These are phyloP conservation scores for Neurospora sp. DNA, from an alignment of 495 filamentous ascomycete species.

Conservation along the genomic window DNA sequence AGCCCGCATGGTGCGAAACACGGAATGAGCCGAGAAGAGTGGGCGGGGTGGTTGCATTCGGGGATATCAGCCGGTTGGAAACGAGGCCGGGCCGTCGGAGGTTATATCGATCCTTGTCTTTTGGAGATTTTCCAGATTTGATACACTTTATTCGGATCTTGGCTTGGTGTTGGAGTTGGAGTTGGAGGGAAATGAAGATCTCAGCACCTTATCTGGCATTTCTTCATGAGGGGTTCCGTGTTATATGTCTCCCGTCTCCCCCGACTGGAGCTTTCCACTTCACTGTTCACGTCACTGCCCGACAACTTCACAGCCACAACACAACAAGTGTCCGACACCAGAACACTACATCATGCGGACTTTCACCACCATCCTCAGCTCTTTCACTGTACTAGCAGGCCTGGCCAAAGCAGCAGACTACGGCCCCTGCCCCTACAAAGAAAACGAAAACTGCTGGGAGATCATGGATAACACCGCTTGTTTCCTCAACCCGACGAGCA, in stretches of 20 bases:
- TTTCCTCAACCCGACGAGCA: conserved; percentile 9
- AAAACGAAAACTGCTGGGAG: conserved; percentile 13
- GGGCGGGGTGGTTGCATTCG: neutral
- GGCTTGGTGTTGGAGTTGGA: neutral
- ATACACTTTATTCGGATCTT: too few species aligned
- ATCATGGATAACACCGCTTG: conserved; percentile 20
- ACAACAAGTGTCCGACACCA: too few species aligned
- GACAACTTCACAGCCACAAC: too few species aligned
- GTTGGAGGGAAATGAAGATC: neutral
- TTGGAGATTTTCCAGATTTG: neutral
- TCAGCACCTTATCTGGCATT: neutral
- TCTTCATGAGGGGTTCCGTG: too few species aligned
- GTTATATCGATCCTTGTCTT: neutral
- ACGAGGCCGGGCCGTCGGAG: neutral
- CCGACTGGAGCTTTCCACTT: too few species aligned
- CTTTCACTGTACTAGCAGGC: too few species aligned
- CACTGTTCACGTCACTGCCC: too few species aligned
- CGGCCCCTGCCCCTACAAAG: conserved; percentile 14
- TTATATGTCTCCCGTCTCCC: too few species aligned
- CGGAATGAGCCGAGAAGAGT: neutral
- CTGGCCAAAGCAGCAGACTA: conserved; percentile 8
- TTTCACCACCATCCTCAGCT: too few species aligned
- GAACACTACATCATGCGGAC: too few species aligned
- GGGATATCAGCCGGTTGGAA: neutral
- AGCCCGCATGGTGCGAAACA: neutral